Percentiles rank a stretch among this genome's conserved stretches.
phyloP scores from a whole-genome alignment of 2,329 filamentous ascomycete genomes.

The Arthrocladium fulminans region DNA sequence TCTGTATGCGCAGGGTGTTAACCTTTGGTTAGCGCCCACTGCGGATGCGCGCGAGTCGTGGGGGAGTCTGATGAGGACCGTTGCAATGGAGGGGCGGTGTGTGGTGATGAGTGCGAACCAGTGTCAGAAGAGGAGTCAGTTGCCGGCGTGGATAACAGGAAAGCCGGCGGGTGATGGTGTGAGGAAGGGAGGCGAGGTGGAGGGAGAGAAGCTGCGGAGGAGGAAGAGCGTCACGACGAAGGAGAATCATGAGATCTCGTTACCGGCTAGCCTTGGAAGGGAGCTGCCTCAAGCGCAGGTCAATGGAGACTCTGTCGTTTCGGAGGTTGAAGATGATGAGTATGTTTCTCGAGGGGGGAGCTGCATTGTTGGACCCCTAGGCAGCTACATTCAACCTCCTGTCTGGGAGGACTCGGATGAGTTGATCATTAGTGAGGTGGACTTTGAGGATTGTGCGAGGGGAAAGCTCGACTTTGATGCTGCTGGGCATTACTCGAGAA shows the following conservation, averaged over 20 bases:
- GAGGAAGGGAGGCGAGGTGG: too few species aligned
- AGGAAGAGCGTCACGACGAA: conserved; percentile 3
- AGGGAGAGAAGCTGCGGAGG: background rate
- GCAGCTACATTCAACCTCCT: conserved; percentile 70
- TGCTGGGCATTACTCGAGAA: conserved; percentile 75
- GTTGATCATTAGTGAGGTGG: conserved; percentile 62
- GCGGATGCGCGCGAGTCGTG: conserved; percentile 78
- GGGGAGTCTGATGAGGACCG: conserved; percentile 71
- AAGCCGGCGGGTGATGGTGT: too few species aligned
- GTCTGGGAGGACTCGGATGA: conserved; percentile 68
- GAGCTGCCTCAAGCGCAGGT: conserved; percentile 8
- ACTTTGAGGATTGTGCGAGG: conserved; percentile 79
- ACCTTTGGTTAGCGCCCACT: conserved; percentile 82
- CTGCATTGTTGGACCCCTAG: conserved; percentile 68
- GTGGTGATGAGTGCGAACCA: conserved; percentile 84
- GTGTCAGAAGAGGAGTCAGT: conserved; percentile 54
- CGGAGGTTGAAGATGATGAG: conserved; percentile 28
- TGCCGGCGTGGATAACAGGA: conserved; percentile 49
- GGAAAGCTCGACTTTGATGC: conserved; percentile 76
- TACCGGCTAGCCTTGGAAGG: conserved; percentile 26
- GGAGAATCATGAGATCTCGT: conserved; percentile 41
- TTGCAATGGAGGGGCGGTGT: conserved; percentile 71
- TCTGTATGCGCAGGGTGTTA: conserved; percentile 83
- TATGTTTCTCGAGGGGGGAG: conserved; percentile 70
- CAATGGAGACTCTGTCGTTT: conserved; percentile 12